Percentiles rank a stretch among this genome's conserved stretches.
phyloP scores from a whole-genome alignment of 208 protist genomes.

The Borovskyia barvae region DNA sequence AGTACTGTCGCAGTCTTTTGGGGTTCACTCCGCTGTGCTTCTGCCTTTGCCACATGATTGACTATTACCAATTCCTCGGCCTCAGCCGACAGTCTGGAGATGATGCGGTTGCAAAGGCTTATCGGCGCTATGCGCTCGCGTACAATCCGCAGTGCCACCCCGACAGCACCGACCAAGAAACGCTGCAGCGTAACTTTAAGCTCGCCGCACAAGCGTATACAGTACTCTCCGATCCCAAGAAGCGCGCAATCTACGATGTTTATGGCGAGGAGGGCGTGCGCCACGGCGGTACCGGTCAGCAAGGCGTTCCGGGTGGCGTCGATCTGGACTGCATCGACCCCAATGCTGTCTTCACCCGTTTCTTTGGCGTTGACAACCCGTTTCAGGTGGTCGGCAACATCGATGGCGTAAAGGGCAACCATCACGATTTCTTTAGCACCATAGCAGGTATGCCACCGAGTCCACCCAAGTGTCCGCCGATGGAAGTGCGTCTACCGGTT shows the following conservation, averaged over 20 bases:
- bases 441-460: constrained; percentile 52
- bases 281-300: constrained; percentile 80
- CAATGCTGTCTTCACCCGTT: constrained; percentile 75
- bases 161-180: constrained; percentile 52
- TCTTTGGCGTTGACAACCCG: constrained; percentile 89
- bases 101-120: constrained; percentile 87
- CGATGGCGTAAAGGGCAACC: constrained; percentile 70
- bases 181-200: constrained; percentile 74
- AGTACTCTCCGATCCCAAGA: constrained; percentile 85
- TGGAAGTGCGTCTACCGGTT: constrained; percentile 61
- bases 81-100: constrained; percentile 76
- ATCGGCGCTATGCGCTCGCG: constrained; percentile 82
- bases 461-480: constrained; percentile 48
- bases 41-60: constrained; percentile 55
- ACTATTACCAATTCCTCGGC: constrained; percentile 88
- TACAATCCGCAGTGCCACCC: constrained; percentile 87
- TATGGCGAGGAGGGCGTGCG: constrained; percentile 91
- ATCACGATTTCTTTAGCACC: constrained; percentile 80
- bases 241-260: constrained; percentile 85
- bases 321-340: constrained; percentile 79
- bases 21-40: neutral
- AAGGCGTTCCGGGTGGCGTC: constrained; percentile 75
- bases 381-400: constrained; percentile 83
- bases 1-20: too few species aligned
- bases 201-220: constrained; percentile 86